Evolutionary conservation across 306 rosid genomes (phyloP).

Genomic region (Sicyos baderoa): DNA sequence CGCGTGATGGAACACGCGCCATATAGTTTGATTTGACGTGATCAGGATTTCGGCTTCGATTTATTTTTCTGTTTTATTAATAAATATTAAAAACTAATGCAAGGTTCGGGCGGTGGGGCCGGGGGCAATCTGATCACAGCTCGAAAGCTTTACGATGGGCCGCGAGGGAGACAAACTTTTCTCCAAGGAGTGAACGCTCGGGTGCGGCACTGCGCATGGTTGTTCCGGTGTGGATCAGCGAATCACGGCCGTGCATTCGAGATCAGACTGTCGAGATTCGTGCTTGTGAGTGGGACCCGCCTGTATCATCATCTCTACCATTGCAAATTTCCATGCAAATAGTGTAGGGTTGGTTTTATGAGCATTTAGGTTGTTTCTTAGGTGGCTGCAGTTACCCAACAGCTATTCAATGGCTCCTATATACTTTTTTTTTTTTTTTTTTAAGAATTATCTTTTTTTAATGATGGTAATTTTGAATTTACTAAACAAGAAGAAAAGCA

Average conservation of each 20-base stretch:
- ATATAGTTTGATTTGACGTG: not conserved
- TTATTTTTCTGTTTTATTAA: not conserved
- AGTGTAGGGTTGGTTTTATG: not conserved
- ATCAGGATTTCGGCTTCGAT: constrained; percentile 23
- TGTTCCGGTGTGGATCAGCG: not conserved
- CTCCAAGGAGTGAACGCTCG: not conserved
- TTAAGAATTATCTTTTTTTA: no score
- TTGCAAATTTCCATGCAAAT: constrained; percentile 17
- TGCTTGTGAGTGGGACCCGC: not conserved
- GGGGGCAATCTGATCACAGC: constrained; percentile 7
- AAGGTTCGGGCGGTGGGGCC: not conserved
- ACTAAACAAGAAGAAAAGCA: not conserved
- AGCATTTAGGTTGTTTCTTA: not conserved
- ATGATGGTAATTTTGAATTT: not conserved
- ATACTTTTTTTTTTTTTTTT: not conserved
- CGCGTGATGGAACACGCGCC: constrained; percentile 23
- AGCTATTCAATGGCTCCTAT: constrained; percentile 7
- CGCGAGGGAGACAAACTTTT: not conserved
- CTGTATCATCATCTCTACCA: not conserved
- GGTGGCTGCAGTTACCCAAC: constrained; percentile 17
- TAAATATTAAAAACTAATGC: not conserved
- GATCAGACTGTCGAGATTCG: constrained; percentile 2
- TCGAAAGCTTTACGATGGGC: not conserved
- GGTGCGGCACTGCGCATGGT: not conserved
- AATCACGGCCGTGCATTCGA: not conserved